phyloP scores from a whole-genome alignment of 768 basidiomycete genomes.

The Gymnopilus junonius region DNA sequence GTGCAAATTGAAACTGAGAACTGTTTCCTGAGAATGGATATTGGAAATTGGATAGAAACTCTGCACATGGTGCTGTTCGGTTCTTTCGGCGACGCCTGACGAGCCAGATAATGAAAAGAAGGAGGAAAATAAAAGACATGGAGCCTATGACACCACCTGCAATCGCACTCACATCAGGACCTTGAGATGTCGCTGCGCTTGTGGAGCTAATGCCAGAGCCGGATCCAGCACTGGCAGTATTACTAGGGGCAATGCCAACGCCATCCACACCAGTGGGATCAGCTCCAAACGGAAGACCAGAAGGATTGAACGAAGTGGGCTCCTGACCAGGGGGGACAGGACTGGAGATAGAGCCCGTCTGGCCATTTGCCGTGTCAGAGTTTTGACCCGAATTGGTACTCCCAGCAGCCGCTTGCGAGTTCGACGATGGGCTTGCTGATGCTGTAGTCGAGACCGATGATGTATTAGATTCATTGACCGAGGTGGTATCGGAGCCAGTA shows the following conservation, averaged over 20 bases:
- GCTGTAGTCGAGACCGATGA: not conserved
- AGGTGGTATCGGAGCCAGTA: not conserved
- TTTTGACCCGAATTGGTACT: not conserved
- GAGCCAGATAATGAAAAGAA: constrained; percentile 39
- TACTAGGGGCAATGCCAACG: not conserved
- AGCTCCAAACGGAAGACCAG: not conserved
- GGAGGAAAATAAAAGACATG: constrained; percentile 40
- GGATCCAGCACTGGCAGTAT: not conserved
- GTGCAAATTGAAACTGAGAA: constrained; percentile 14
- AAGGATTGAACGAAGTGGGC: not conserved
- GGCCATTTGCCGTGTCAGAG: not conserved
- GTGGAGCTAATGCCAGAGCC: constrained; percentile 5
- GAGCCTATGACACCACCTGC: constrained; percentile 60
- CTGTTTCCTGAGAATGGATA: constrained; percentile 19
- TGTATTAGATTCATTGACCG: not conserved
- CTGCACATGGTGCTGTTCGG: constrained; percentile 60
- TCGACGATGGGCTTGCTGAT: not conserved
- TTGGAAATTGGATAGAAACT: constrained; percentile 44
- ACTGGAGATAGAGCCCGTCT: not conserved
- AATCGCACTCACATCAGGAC: constrained; percentile 47
- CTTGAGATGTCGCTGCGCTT: constrained; percentile 5
- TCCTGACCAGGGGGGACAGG: not conserved
- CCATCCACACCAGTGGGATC: not conserved
- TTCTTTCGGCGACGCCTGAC: constrained; percentile 46
- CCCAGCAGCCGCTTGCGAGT: not conserved